A percentile compares a stretch with the other conserved stretches of the same genome.
These are phyloP conservation scores for Penicillium angulare DNA, from an alignment of 495 filamentous ascomycete genomes.

Conservation along the genomic window DNA sequence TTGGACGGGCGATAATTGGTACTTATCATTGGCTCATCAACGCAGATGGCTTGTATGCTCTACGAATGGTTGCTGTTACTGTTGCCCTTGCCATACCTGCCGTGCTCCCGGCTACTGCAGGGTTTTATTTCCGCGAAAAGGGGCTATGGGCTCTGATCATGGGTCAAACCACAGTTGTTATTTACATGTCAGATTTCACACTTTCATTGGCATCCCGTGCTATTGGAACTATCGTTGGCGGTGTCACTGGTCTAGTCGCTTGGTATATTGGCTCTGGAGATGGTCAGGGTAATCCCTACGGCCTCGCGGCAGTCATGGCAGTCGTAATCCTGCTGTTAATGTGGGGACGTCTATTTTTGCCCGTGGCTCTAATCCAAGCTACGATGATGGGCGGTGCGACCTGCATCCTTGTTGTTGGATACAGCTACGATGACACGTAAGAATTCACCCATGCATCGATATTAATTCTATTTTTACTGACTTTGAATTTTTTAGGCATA, in stretches of 20 bases:
- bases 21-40: constrained; percentile 32
- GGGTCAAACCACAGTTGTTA: constrained; percentile 40
- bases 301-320: constrained; percentile 36
- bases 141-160: constrained; percentile 49
- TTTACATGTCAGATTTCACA: constrained; percentile 47
- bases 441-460: neutral
- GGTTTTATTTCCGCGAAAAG: constrained; percentile 46
- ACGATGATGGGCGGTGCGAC: constrained; percentile 43
- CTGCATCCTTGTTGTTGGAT: constrained; percentile 39
- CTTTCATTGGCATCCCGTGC: constrained; percentile 34
- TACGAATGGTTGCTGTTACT: constrained; percentile 40
- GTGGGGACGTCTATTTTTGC: constrained; percentile 37
- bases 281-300: constrained; percentile 42
- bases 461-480: neutral
- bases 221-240: constrained; percentile 38
- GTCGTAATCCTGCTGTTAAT: constrained; percentile 33
- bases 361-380: constrained; percentile 28
- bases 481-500: constrained; percentile 25
- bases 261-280: constrained; percentile 49
- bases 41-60: constrained; percentile 36
- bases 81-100: constrained; percentile 41
- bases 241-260: constrained; percentile 36
- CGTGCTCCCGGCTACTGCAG: constrained; percentile 36
- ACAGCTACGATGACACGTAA: constrained; percentile 42
- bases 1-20: constrained; percentile 21